Base-by-base conservation (phyloP, 148 eudicot genomes). In the Cornus kousa region DNA sequence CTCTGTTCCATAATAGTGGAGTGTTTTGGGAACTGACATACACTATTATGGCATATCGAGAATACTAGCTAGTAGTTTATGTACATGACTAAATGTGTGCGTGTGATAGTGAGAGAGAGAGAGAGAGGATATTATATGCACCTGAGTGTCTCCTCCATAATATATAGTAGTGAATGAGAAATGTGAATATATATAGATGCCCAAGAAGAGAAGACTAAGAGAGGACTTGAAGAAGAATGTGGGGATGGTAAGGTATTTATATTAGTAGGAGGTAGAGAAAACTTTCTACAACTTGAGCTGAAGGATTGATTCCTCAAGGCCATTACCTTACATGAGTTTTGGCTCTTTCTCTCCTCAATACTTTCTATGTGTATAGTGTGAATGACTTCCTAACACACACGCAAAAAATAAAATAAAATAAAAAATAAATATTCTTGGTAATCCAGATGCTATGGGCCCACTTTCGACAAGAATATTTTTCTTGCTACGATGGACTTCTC, bases 201-300 rank as follows among this genome's bases (percentile, higher is more conserved):
- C 48, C 59, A 11, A 31, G 33, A 76, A 20, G 60, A 66, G 77
- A 12, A 9, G 59, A 53, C 33, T 35, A 53, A 32, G 68, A 64
- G 23, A 60, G 53, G 76, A 37, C 31, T 71, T 77, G 84, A 24
- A 8, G 50, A 81, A 24, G 80, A 77, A 67, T 31, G 73, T 23
- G 68, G 37, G 67, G 72, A 72, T 72, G 20, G 35, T 59, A 11
- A 72, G 77, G 67, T 81, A 81, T 81, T 77, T 77, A 77, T 81
- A 77, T 11, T 72, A 11, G 43, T 23, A 8, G 72, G 50, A 70
- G 67, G 39, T 43, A 43, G 8, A n/a, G 24, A 43, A 33, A 43
- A 5, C 19, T 19, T 37, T 57, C 24, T 79, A 7, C 76, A 70
- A 39, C 31, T 32, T 79, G 48, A 66, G 59, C 65, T 14, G 17